A percentile compares a stretch with the other conserved stretches of the same genome.
Conservation (phyloP, 192 early-diverging fungal genomes). For the Coemansia sp. region DNA sequence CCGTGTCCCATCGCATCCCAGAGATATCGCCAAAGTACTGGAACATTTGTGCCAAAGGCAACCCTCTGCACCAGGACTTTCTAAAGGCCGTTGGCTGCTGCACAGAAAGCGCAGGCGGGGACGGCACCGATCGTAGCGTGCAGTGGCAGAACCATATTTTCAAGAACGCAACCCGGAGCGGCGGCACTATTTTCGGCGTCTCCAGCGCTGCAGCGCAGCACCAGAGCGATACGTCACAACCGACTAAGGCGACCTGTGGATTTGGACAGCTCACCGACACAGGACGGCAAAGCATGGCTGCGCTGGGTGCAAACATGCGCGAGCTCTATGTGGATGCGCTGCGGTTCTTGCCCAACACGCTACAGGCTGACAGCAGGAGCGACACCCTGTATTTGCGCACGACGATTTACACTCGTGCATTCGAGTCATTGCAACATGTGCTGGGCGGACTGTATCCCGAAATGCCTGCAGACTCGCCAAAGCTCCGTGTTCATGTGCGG, state of each 20-base stretch:
- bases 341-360: constrained; percentile 36
- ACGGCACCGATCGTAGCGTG: neutral
- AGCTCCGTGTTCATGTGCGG: constrained; percentile 35
- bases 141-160: constrained; percentile 35
- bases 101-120: neutral
- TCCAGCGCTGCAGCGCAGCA: constrained; percentile 12
- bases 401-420: constrained; percentile 61
- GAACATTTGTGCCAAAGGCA: constrained; percentile 45
- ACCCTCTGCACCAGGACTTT: constrained; percentile 38
- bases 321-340: constrained; percentile 58
- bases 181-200: constrained; percentile 24
- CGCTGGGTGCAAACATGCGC: constrained; percentile 55
- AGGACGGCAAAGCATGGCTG: constrained; percentile 57
- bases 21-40: constrained; percentile 32
- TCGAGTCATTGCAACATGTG: constrained; percentile 68
- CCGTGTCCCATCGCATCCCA: constrained; percentile 20
- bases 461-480: neutral
- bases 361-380: constrained; percentile 1
- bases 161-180: constrained; percentile 9
- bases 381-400: constrained; percentile 57
- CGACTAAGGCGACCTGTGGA: constrained; percentile 35
- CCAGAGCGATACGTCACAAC: constrained; percentile 14
- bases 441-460: constrained; percentile 63
- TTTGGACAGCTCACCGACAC: constrained; percentile 63
- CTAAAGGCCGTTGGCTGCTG: constrained; percentile 19